Evolutionary conservation across 2,329 filamentous ascomycete genomes (phyloP), one percentile per base, ranked within the genome.

Genomic region (Aspergillus udagawae): DNA sequence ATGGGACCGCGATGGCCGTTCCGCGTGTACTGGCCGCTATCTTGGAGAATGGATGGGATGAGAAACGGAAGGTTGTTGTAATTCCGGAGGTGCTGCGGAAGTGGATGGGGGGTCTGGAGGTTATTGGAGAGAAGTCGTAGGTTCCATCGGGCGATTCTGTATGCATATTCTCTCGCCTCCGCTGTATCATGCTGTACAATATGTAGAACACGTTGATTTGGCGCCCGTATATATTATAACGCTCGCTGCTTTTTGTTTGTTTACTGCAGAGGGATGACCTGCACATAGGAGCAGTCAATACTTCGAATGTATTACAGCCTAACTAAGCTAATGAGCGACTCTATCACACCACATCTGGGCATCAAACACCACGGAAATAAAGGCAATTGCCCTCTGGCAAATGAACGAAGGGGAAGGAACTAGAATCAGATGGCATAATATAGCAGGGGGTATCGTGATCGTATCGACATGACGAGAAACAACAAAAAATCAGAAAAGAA

Each of bases 1-100:
- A 99, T 71, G 95, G 93, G 0, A 99, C 94, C 1, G 94, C 93
- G 0, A 80, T 97, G 67, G 94, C 94, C 0, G 88, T 97, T 41
- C 94, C 94, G 3, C 83, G 94, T 53, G 89, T 99, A 12, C 72
- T 99, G 58, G 92, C 94, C 25, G 92, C 92, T 5, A 81, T 99
- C 52, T 71, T 99, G 62, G 94, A 99, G 79, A 91, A 92, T 67
- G 89, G 91, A 1, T 99, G 92, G 90, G 84, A 94, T 67, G 88
- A 92, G 67, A 69, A 79, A 25, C 81, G 80, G 21, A 80, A 80
- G 66, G 83, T 82, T 1, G 90, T 97, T 7, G 78, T 79, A 1
- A 83, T 99, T 6, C 94, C 94, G 0, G 84, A 91, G 74, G 89
- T 88, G 20, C 74, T 99, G 70, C 82, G 88, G 68, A 85, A 85